These are phyloP conservation scores for Neofusicoccum umdonicola DNA, from an alignment of 2,329 filamentous ascomycete species.

Conservation along the genomic window DNA sequence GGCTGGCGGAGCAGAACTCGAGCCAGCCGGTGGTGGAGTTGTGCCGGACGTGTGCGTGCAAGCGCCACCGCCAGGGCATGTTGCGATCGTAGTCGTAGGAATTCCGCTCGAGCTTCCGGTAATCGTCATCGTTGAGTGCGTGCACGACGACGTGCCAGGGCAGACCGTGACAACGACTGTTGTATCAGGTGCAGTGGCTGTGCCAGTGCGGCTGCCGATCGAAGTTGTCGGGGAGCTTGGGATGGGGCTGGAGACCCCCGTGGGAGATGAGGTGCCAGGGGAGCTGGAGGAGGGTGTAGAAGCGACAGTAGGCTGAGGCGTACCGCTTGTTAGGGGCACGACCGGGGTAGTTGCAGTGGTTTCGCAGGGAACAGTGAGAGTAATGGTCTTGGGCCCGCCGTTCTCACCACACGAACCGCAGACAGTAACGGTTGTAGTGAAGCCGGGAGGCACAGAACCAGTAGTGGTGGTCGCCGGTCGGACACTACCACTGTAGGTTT, in stretches of 20 bases:
- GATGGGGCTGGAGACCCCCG: not conserved
- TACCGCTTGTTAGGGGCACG: not conserved
- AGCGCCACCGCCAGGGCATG: not conserved
- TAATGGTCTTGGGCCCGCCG: constrained; percentile 18
- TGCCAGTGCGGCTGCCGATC: not conserved
- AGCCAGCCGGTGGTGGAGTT: not conserved
- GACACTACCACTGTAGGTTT: constrained; percentile 24
- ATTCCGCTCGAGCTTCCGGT: not conserved
- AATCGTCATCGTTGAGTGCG: not conserved
- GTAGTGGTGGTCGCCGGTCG: not conserved
- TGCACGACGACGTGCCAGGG: not conserved
- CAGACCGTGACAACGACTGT: not conserved
- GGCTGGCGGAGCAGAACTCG: not conserved
- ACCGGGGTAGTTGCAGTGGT: not conserved
- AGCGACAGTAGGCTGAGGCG: not conserved
- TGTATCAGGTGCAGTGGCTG: not conserved
- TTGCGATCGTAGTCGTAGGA: not conserved
- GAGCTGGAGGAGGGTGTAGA: not conserved
- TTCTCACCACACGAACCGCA: constrained; percentile 20
- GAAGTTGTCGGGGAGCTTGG: not conserved
- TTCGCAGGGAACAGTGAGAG: constrained; percentile 21
- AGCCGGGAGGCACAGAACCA: constrained; percentile 24
- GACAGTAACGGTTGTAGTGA: constrained; percentile 23
- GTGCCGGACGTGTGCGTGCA: not conserved
- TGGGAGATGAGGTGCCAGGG: not conserved